Conservation (phyloP, 371 early-diverging fungal species). For the Sporodiniella umbellata region DNA sequence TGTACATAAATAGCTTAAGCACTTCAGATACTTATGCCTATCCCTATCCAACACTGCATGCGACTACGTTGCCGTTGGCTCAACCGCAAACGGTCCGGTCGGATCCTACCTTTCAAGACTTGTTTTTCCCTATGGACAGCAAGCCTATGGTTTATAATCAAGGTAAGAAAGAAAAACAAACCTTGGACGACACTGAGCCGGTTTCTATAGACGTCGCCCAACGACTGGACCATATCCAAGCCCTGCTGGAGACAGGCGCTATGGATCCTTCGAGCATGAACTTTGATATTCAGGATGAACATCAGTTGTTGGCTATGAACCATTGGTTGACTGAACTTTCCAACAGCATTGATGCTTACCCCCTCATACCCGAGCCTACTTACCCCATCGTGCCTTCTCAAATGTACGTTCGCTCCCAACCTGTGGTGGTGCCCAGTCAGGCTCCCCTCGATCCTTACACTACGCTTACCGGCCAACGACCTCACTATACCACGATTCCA, state of each 20-base stretch:
- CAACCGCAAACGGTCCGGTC: slow-evolving; percentile 10
- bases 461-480: slow-evolving; percentile 24
- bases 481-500: slow-evolving; percentile 33
- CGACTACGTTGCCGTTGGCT: no score
- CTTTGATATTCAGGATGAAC: slow-evolving; percentile 17
- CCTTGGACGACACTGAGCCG: no score
- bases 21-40: no score
- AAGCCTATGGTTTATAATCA: slow-evolving; percentile 13
- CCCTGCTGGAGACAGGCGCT: slow-evolving; percentile 13
- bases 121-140: slow-evolving; percentile 21
- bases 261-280: slow-evolving; percentile 17
- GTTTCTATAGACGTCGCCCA: slow-evolving; percentile 9
- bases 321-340: slow-evolving; percentile 22
- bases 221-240: slow-evolving; percentile 19
- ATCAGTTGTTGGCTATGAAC: slow-evolving; percentile 22
- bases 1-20: no score
- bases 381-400: slow-evolving; percentile 16
- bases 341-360: slow-evolving; percentile 8
- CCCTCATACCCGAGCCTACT: not conserved
- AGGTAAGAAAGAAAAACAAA: slow-evolving; percentile 4
- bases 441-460: not conserved
- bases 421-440: slow-evolving; percentile 16
- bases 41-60: not conserved
- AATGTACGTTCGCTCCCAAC: slow-evolving; percentile 21
- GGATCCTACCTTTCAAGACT: slow-evolving; percentile 14